Percentiles rank a stretch among this genome's conserved stretches.
These are phyloP conservation scores for Fremontodendron californicum DNA, from an alignment of 345 rosid species.

Conservation along the genomic window DNA sequence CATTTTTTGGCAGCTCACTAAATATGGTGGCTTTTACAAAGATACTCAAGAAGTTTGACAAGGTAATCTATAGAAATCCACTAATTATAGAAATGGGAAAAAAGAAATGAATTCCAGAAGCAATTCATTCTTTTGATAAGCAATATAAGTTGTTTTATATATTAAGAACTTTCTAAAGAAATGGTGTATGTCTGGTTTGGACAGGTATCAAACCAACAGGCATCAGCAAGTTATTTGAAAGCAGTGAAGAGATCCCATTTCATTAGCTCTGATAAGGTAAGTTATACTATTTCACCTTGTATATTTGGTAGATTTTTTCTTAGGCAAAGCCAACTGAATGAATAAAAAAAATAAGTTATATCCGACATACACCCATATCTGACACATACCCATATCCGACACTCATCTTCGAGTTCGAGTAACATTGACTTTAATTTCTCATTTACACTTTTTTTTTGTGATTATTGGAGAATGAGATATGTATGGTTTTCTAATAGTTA, in stretches of 20 bases:
- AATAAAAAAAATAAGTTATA: too few relatives aligned
- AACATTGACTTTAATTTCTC: too few relatives aligned
- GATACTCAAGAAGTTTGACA: conserved; percentile 93
- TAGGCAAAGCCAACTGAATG: not conserved
- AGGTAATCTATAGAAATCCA: conserved; percentile 39
- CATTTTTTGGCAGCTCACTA: conserved; percentile 58
- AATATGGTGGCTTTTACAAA: conserved; percentile 86
- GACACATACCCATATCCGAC: too few relatives aligned
- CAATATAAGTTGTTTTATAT: not conserved
- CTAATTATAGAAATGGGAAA: not conserved
- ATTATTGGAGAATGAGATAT: not conserved
- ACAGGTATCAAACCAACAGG: conserved; percentile 80
- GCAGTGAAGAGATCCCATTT: conserved; percentile 88
- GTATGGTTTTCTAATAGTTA: not conserved
- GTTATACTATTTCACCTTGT: not conserved
- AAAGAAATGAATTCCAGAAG: not conserved
- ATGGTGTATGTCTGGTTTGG: not conserved
- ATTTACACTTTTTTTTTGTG: too few relatives aligned
- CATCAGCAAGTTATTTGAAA: conserved; percentile 73
- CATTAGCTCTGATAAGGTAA: conserved; percentile 96
- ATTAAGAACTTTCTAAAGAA: too few relatives aligned
- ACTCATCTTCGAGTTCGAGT: too few relatives aligned
- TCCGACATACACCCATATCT: too few relatives aligned
- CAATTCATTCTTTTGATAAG: not conserved
- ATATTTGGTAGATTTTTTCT: not conserved